These are phyloP conservation scores for Plasmodium coatneyi DNA, from an alignment of 169 alveolate genomes.

Conservation along the genomic window DNA sequence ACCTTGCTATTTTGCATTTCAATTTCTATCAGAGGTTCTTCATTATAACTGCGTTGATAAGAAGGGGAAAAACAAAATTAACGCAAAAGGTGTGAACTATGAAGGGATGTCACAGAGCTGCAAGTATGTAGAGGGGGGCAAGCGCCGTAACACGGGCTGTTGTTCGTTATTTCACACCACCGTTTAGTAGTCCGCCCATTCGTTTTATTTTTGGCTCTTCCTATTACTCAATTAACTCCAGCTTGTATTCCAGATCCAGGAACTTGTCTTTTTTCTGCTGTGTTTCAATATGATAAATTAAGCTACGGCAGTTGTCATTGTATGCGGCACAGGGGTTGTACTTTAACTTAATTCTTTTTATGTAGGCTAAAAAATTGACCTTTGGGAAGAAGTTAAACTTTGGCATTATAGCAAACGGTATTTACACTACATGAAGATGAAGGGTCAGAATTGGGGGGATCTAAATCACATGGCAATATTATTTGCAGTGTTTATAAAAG, in stretches of 20 bases:
- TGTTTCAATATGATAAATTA: constrained; percentile 60
- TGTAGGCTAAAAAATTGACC: constrained; percentile 64
- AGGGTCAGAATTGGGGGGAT: background rate
- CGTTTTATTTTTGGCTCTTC: background rate
- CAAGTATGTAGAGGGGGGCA: background rate
- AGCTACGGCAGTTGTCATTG: constrained; percentile 66
- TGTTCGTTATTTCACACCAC: background rate
- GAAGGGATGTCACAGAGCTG: background rate
- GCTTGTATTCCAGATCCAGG: constrained; percentile 54
- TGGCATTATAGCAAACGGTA: constrained; percentile 53
- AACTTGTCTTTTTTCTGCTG: constrained; percentile 72
- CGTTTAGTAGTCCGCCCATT: background rate
- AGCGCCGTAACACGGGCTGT: background rate
- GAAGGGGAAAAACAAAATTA: background rate
- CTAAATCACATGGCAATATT: background rate
- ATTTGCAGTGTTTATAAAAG: background rate
- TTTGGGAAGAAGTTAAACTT: constrained; percentile 73
- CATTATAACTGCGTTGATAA: constrained; percentile 40
- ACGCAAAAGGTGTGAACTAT: background rate
- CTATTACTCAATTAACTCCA: constrained; percentile 60
- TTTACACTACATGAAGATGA: background rate
- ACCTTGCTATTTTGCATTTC: constrained; percentile 72
- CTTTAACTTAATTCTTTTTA: constrained; percentile 53
- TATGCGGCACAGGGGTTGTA: constrained; percentile 66
- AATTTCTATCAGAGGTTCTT: constrained; percentile 69